These are phyloP conservation scores for Diaporthe australafricana DNA, from an alignment of 2,329 filamentous ascomycete genomes.

Conservation along the genomic window DNA sequence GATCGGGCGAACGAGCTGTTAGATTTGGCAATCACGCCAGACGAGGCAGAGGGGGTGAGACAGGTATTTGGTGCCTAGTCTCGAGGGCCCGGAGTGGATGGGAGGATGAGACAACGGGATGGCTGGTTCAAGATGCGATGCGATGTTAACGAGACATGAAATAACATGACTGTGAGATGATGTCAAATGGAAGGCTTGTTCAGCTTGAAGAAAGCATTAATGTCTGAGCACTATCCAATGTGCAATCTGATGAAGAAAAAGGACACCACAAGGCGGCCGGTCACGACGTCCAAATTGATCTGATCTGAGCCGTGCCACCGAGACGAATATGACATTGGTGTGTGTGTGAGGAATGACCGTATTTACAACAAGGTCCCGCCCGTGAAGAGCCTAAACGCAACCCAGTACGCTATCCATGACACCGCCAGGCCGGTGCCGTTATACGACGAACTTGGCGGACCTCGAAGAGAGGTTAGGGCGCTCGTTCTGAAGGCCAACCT, in stretches of 20 bases:
- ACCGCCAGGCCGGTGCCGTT: background rate
- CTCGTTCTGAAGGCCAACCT: slow-evolving; percentile 6
- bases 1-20: slow-evolving; percentile 86
- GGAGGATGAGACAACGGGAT: background rate
- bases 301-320: background rate
- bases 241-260: background rate
- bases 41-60: slow-evolving; percentile 63
- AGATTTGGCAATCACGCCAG: slow-evolving; percentile 83
- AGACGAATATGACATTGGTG: slow-evolving; percentile 12
- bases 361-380: slow-evolving; percentile 26
- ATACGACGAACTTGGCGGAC: slow-evolving; percentile 23
- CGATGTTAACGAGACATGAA: background rate
- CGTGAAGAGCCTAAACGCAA: slow-evolving; percentile 17
- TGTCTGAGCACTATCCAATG: background rate
- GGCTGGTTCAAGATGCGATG: background rate
- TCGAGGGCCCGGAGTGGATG: background rate
- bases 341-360: slow-evolving; percentile 10
- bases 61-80: slow-evolving; percentile 49
- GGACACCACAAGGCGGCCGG: background rate
- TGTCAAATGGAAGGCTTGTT: background rate
- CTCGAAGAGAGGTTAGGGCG: slow-evolving; percentile 17
- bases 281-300: background rate
- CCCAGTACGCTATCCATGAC: slow-evolving; percentile 9
- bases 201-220: background rate
- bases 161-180: background rate